Base-by-base conservation (phyloP, 257 asterid species). In the Petrea volubilis region DNA sequence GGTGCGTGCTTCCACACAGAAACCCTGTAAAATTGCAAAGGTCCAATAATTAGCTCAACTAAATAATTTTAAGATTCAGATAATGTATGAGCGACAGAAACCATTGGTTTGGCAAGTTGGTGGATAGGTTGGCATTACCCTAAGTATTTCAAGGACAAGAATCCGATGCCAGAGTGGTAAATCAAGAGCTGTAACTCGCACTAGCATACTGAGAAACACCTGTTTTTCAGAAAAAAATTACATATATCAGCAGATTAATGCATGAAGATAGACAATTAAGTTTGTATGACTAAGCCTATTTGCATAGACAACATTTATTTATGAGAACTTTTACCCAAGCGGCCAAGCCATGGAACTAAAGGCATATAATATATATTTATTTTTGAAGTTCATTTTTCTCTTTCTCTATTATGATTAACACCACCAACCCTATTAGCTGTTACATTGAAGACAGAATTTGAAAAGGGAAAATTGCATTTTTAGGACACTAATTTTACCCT, bases 1-100 rank as follows among this genome's bases (percentile, higher is more conserved):
- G 67, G 97, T 94, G 62, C 95, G 97, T 83, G 96, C 97, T 82
- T 94, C 99, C 85, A 94, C 96, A 71, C 98, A 94, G 86, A 94
- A 94, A 64, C 99, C 95, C 99, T 94, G 86, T 66, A 77, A 77
- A 73, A 68, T 64, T 27, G 67, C 53, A 75, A 50, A 63, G 67
- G 33, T 36, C 53, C 67, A 71, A 67, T 29, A 62, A 59, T 75
- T 75, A 81, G 74, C 36, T 21, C 43, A 49, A 71, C 67, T 41
- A 66, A 40, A 60, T 31, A 63, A 46, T 50, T 70, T 69, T 13
- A 41, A 58, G 72, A 68, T 59, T 67, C 61, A 40, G 31, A 60
- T 34, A 71, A 44, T 14, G 15, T 24, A 71, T 15, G 33, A 68
- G 62, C 33, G 67, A 61, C 61, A 68, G 49, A 51, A 67, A 59